Evolutionary conservation across 306 rosid genomes (phyloP).

Genomic region (Potentilla sterilis): DNA sequence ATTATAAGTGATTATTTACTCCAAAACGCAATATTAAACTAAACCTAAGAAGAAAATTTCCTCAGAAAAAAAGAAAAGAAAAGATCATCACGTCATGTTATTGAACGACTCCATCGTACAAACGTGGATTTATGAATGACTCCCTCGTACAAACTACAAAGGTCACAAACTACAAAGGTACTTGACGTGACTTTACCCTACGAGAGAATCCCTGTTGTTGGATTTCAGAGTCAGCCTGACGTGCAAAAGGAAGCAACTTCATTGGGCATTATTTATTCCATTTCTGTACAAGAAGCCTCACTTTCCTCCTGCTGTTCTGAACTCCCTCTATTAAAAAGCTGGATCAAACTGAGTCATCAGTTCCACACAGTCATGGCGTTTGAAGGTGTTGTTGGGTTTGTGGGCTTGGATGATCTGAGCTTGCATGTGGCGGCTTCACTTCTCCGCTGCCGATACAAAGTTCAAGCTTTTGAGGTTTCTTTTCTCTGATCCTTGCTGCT

Average conservation of each 20-base stretch:
- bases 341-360: neutral
- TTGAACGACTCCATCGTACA: no score
- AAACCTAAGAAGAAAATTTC: no score
- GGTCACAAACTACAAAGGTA: no score
- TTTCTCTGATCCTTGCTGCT: neutral
- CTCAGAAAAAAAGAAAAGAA: no score
- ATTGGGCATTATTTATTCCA: no score
- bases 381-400: conserved; percentile 46
- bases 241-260: neutral
- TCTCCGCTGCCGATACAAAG: conserved; percentile 44
- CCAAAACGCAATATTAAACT: no score
- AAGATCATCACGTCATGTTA: no score
- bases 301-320: neutral
- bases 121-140: no score
- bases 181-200: neutral
- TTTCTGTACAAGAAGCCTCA: neutral
- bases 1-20: no score
- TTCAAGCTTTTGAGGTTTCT: conserved; percentile 64
- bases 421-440: conserved; percentile 51
- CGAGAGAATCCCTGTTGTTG: neutral
- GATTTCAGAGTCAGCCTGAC: neutral
- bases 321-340: no score
- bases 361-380: conserved; percentile 40
- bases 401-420: conserved; percentile 54
- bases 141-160: no score